A percentile compares a stretch with the other conserved stretches of the same genome.
Evolutionary conservation across 352 stramenopile genomes (phyloP).

Genomic region (Phytopythium mirpurense): DNA sequence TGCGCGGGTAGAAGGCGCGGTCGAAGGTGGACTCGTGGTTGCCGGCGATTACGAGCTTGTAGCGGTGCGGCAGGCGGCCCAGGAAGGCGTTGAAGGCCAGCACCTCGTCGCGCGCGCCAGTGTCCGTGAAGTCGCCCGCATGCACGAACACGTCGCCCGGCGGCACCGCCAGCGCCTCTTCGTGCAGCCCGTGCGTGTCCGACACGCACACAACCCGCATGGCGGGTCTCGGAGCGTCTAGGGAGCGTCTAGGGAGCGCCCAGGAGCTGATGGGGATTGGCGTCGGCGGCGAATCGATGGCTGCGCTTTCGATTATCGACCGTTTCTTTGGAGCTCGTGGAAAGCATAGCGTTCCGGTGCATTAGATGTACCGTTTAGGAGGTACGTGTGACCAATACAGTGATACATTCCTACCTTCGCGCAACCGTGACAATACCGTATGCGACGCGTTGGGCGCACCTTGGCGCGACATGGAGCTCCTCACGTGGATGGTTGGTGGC

Average conservation of each 20-base stretch:
- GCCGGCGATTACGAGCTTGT: conserved; percentile 76
- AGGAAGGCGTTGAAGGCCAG: conserved; percentile 72
- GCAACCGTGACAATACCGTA: not conserved
- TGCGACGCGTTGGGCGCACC: conserved; percentile 1
- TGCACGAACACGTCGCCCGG: conserved; percentile 84
- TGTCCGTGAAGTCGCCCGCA: conserved; percentile 88
- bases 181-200: conserved; percentile 70
- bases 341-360: not conserved
- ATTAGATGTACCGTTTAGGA: not conserved
- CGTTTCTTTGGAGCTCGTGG: too few species aligned
- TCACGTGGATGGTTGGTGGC: not conserved
- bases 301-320: not conserved
- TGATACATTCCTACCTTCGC: not conserved
- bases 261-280: not conserved
- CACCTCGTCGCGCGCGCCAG: conserved; percentile 50
- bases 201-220: conserved; percentile 75
- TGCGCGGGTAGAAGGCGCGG: conserved; percentile 51
- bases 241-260: not conserved
- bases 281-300: not conserved
- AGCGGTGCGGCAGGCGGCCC: conserved; percentile 51
- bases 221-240: not conserved
- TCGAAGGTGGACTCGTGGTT: conserved; percentile 86
- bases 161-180: conserved; percentile 59
- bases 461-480: not conserved
- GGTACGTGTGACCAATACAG: not conserved